These are phyloP conservation scores for Achaetomiella virescens DNA, from an alignment of 495 filamentous ascomycete species.

Conservation along the genomic window DNA sequence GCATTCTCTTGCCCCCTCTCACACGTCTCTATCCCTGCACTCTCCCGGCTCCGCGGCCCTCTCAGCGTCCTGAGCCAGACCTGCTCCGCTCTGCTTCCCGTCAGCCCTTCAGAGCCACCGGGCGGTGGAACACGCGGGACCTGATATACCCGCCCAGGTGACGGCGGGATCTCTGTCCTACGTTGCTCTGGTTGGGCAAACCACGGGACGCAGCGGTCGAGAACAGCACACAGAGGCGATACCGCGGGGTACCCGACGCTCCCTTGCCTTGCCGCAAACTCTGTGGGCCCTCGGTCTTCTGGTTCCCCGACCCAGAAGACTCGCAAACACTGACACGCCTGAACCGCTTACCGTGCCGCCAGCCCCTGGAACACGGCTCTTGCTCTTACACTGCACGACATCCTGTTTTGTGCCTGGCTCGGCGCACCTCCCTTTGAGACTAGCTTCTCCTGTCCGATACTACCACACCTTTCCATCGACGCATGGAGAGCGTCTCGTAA, in stretches of 20 bases:
- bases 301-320: neutral
- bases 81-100: slow-evolving; percentile 4
- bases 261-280: slow-evolving; percentile 6
- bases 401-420: slow-evolving; percentile 12
- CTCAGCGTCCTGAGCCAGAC: neutral
- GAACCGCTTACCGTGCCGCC: neutral
- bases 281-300: slow-evolving; percentile 11
- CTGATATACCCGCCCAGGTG: slow-evolving; percentile 24
- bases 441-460: slow-evolving; percentile 11
- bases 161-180: slow-evolving; percentile 43
- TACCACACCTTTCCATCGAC: slow-evolving; percentile 10
- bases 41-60: neutral
- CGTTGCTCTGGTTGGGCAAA: slow-evolving; percentile 16
- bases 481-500: slow-evolving; percentile 32
- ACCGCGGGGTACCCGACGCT: slow-evolving; percentile 8
- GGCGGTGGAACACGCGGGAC: slow-evolving; percentile 20
- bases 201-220: slow-evolving; percentile 12
- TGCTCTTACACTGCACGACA: slow-evolving; percentile 12
- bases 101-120: neutral
- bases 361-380: slow-evolving; percentile 5
- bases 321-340: neutral
- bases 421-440: slow-evolving; percentile 14
- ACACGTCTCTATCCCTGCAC: neutral
- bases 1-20: slow-evolving; percentile 9
- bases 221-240: slow-evolving; percentile 11